Percentiles rank a stretch among this genome's conserved stretches.
phyloP scores from a whole-genome alignment of 139 green algal species.

The Asterochloris erici region DNA sequence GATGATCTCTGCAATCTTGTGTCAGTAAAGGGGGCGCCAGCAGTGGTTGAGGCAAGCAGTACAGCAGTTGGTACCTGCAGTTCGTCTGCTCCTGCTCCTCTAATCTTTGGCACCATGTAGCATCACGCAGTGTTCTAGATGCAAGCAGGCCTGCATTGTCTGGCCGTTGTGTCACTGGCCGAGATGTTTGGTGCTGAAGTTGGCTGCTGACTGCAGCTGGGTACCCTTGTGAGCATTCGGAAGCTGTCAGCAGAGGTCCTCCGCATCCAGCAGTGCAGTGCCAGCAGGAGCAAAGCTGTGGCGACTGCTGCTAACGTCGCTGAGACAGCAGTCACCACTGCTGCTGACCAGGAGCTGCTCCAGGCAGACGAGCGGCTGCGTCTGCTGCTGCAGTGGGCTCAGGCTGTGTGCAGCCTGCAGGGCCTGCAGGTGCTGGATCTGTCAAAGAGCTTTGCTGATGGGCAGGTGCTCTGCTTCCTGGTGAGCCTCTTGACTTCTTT shows the following conservation, averaged over 20 bases:
- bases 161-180: no score
- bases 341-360: neutral
- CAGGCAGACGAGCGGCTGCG: constrained; percentile 2
- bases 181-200: neutral
- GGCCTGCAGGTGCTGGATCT: constrained; percentile 55
- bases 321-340: neutral
- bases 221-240: constrained; percentile 4
- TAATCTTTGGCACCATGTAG: no score
- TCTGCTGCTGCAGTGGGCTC: constrained; percentile 64
- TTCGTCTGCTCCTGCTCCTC: no score
- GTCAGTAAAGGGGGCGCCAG: no score
- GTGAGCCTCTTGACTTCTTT: constrained; percentile 27
- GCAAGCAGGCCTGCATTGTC: no score
- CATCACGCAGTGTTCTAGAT: no score
- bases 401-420: constrained; percentile 49
- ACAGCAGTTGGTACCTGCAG: no score
- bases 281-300: constrained; percentile 15
- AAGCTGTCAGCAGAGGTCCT: constrained; percentile 22
- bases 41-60: no score
- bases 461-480: constrained; percentile 69
- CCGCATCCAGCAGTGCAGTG: constrained; percentile 2
- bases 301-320: neutral
- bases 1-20: no score
- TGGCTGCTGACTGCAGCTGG: constrained; percentile 15
- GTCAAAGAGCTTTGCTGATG: constrained; percentile 66